A percentile compares a stretch with the other conserved stretches of the same genome.
Conservation (phyloP, 2,329 filamentous ascomycete genomes). For the Ampelomyces quisqualis region DNA sequence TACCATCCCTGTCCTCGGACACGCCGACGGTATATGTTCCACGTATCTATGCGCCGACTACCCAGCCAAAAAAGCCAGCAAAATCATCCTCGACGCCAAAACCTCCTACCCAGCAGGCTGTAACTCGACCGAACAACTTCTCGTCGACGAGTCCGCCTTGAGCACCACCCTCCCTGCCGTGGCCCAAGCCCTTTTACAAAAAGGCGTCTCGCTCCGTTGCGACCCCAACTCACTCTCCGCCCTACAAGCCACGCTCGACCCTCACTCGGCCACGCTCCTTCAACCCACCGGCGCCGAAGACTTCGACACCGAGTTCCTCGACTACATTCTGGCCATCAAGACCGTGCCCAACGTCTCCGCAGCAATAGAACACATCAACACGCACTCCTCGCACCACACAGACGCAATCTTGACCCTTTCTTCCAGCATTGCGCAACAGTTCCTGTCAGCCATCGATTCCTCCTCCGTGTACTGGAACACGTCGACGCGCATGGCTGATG, state of each 20-base stretch:
- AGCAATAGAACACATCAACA: conserved; percentile 86
- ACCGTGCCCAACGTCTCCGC: conserved; percentile 64
- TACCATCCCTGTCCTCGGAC: conserved; percentile 91
- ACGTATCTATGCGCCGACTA: conserved; percentile 82
- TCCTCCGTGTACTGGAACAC: conserved; percentile 97
- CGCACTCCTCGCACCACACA: conserved; percentile 89
- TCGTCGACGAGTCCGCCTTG: conserved; percentile 75
- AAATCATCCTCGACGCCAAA: conserved; percentile 87
- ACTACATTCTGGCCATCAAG: conserved; percentile 81
- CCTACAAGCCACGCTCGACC: conserved; percentile 53
- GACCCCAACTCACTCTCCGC: conserved; percentile 68
- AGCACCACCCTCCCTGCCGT: conserved; percentile 67
- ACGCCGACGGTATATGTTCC: conserved; percentile 90
- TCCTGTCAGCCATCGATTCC: conserved; percentile 83
- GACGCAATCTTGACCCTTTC: conserved; percentile 82
- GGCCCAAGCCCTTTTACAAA: conserved; percentile 70
- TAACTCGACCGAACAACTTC: conserved; percentile 88
- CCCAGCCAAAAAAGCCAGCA: conserved; percentile 68
- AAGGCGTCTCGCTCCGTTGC: conserved; percentile 81
- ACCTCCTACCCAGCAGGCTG: conserved; percentile 93
- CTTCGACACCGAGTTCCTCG: conserved; percentile 86
- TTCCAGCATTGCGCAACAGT: conserved; percentile 68
- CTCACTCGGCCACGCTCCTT: conserved; percentile 51
- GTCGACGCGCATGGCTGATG: conserved; percentile 90
- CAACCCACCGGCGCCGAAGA: conserved; percentile 69